Conservation (phyloP, 345 rosid species). For the Syzygium aqueum region DNA sequence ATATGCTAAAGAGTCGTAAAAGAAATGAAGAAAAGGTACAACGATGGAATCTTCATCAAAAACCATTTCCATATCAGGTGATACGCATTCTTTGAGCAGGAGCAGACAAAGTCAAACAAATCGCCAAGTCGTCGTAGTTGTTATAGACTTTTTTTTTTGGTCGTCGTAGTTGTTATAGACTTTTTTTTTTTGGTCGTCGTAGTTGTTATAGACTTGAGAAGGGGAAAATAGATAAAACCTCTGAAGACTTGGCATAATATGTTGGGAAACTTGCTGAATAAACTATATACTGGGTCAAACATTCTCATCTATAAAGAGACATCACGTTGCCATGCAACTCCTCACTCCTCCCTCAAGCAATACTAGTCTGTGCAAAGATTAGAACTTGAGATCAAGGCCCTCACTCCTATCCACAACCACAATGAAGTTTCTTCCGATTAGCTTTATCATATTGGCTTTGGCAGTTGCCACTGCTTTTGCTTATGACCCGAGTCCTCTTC, state of each 20-base stretch:
- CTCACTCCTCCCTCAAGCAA: neutral
- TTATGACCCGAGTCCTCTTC: constrained; percentile 3
- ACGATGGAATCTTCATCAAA: neutral
- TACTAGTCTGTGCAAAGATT: neutral
- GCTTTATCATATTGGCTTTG: neutral
- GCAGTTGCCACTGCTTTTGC: neutral
- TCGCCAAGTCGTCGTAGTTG: too few species aligned
- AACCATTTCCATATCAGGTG: too few species aligned
- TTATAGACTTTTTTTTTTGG: too few species aligned
- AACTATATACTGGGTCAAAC: neutral
- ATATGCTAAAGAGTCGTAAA: neutral
- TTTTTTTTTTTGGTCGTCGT: too few species aligned
- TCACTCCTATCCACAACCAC: neutral
- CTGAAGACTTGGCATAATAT: neutral
- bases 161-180: too few species aligned
- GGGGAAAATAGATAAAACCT: neutral
- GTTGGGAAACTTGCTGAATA: neutral
- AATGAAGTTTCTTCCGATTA: neutral
- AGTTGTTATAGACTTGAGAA: neutral
- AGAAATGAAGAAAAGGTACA: neutral
- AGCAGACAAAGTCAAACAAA: too few species aligned
- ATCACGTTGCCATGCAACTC: neutral
- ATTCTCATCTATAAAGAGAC: neutral
- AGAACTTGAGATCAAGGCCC: neutral
- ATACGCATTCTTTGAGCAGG: too few species aligned